These are phyloP conservation scores for Komagataella ulmi DNA, from an alignment of 805 yeast genomes.

Conservation along the genomic window DNA sequence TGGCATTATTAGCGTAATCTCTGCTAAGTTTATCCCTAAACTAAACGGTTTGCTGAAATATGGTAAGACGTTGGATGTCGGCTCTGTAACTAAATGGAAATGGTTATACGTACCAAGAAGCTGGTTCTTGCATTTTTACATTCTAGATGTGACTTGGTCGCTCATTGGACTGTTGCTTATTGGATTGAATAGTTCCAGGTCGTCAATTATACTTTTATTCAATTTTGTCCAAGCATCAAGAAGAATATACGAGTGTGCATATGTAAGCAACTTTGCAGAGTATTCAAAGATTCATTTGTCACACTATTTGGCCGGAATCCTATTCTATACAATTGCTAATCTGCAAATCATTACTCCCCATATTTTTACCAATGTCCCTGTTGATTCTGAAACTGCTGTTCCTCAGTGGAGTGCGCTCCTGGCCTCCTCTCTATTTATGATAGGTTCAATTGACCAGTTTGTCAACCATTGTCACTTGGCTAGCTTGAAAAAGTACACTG, in stretches of 20 bases:
- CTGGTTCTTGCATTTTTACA: conserved; percentile 53
- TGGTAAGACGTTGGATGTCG: conserved; percentile 24
- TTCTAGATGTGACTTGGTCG: conserved; percentile 24
- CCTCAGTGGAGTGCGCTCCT: neutral
- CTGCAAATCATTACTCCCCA: conserved; percentile 8
- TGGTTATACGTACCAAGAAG: conserved; percentile 41
- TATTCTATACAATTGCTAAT: conserved; percentile 40
- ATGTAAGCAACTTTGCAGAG: conserved; percentile 30
- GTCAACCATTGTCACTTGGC: conserved; percentile 38
- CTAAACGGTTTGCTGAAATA: conserved; percentile 25
- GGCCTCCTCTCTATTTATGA: conserved; percentile 13
- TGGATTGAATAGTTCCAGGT: neutral
- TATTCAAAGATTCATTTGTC: conserved; percentile 45
- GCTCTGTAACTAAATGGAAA: neutral
- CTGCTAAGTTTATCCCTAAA: conserved; percentile 6
- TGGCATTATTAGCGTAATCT: conserved; percentile 1
- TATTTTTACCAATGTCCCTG: conserved; percentile 5
- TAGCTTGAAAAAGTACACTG: conserved; percentile 35
- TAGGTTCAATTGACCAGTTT: conserved; percentile 31
- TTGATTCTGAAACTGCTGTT: neutral
- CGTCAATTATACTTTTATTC: conserved; percentile 11
- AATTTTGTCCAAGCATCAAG: conserved; percentile 39
- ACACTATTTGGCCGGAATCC: conserved; percentile 55
- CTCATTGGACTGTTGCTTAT: conserved; percentile 8
- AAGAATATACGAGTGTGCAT: conserved; percentile 40